A percentile compares a stretch with the other conserved stretches of the same genome.
phyloP scores from a whole-genome alignment of 148 eudicot species.

The Amaranthus palmeri region DNA sequence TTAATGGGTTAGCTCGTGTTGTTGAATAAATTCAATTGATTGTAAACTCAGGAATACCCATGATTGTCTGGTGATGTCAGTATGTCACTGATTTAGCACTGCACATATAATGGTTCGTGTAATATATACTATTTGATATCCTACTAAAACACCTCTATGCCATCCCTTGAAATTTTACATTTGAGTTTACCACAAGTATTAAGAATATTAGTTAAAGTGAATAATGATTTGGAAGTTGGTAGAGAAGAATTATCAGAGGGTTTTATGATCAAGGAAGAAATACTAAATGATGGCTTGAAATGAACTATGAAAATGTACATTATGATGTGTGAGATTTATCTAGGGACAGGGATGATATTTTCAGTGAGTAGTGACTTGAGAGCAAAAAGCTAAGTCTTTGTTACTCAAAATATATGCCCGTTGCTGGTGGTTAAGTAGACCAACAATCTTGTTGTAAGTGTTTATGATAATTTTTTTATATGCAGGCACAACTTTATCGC shows the following conservation, averaged over 20 bases:
- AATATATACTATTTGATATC: background rate
- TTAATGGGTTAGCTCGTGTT: background rate
- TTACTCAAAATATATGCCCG: conserved; percentile 2
- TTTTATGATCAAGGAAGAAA: too few relatives aligned
- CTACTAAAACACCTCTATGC: background rate
- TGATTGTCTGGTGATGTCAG: background rate
- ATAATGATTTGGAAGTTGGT: too few relatives aligned
- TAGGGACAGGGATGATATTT: too few relatives aligned
- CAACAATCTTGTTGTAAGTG: background rate
- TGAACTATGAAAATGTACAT: too few relatives aligned
- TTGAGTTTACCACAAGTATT: too few relatives aligned
- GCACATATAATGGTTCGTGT: background rate
- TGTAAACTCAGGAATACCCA: background rate
- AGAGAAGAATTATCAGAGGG: too few relatives aligned
- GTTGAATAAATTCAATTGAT: background rate
- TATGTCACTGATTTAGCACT: background rate
- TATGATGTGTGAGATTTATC: too few relatives aligned
- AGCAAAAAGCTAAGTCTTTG: too few relatives aligned
- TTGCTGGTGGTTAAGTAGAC: background rate
- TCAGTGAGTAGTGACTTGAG: too few relatives aligned
- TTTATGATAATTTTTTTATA: conserved; percentile 19
- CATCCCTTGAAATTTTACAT: too few relatives aligned
- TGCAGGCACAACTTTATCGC: conserved; percentile 86
- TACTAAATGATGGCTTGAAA: too few relatives aligned
- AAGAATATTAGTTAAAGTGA: too few relatives aligned